Evolutionary conservation across 2,329 filamentous ascomycete genomes (phyloP).

Genomic region (Colletotrichum simmondsii): DNA sequence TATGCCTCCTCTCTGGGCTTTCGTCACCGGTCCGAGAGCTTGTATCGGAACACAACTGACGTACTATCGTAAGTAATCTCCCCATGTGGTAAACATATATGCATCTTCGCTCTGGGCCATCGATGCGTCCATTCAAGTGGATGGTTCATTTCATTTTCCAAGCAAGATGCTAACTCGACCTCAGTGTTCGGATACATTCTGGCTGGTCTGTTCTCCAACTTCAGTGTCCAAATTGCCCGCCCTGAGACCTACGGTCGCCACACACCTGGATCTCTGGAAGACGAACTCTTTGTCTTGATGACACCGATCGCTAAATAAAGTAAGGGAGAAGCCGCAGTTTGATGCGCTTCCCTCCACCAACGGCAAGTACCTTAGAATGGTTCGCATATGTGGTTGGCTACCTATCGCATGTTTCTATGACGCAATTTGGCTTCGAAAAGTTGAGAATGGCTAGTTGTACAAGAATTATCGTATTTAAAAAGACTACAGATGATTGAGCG

Average conservation of each 20-base stretch:
- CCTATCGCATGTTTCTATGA: too few species aligned
- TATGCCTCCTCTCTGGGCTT: neutral
- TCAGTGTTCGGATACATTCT: neutral
- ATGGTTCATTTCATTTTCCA: too few species aligned
- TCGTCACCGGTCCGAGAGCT: neutral
- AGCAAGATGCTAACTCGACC: neutral
- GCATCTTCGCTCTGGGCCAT: too few species aligned
- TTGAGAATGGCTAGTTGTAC: too few species aligned
- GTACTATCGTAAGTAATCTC: neutral
- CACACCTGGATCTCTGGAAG: neutral
- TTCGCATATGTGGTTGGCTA: neutral
- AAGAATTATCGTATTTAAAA: too few species aligned
- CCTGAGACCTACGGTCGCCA: neutral
- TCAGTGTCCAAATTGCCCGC: neutral
- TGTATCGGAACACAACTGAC: neutral
- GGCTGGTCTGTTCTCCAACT: neutral
- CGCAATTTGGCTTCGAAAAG: too few species aligned
- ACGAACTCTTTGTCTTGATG: neutral
- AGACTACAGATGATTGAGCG: too few species aligned
- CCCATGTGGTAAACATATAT: too few species aligned
- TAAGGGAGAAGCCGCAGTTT: too few species aligned
- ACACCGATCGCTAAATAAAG: neutral
- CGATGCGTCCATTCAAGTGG: too few species aligned
- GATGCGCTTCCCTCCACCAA: too few species aligned
- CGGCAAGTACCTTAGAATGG: neutral